Evolutionary conservation across 768 basidiomycete species (phyloP).

Genomic region (Tricholoma matsutake): DNA sequence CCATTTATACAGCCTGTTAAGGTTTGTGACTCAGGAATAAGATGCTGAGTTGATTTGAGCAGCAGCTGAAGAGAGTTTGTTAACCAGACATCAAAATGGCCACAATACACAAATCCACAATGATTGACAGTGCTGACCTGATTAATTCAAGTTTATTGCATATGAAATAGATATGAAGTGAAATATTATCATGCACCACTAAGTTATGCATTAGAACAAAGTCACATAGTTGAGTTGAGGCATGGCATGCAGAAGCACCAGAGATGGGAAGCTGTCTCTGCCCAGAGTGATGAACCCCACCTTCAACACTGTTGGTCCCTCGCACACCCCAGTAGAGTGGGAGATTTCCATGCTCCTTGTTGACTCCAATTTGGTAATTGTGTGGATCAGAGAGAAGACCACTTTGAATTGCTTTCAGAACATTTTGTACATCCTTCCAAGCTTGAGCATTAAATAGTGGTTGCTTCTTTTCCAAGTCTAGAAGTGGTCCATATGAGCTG

Average conservation of each 20-base stretch:
- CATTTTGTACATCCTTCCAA: conserved; percentile 29
- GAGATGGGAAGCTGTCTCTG: conserved; percentile 17
- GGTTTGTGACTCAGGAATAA: neutral
- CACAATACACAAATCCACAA: conserved; percentile 15
- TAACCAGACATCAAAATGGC: conserved; percentile 20
- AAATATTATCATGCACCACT: neutral
- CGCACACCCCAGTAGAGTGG: conserved; percentile 17
- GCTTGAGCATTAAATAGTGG: conserved; percentile 28
- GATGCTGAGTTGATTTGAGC: neutral
- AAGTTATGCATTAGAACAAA: neutral
- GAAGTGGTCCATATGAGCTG: no score
- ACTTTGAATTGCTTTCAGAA: no score
- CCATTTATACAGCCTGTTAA: conserved; percentile 8
- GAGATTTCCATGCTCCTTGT: no score
- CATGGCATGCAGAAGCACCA: conserved; percentile 20
- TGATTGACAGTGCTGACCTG: conserved; percentile 22
- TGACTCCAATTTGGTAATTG: no score
- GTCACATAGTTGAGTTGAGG: conserved; percentile 19
- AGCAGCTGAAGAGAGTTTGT: conserved; percentile 11
- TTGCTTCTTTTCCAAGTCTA: conserved; percentile 21
- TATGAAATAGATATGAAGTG: conserved; percentile 1
- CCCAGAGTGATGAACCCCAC: conserved; percentile 33
- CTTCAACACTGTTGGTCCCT: conserved; percentile 33
- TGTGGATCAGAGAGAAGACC: no score
- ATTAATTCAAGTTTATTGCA: conserved; percentile 25